Evolutionary conservation across 139 green algal species (phyloP).

Genomic region (Nannochloris sp.): DNA sequence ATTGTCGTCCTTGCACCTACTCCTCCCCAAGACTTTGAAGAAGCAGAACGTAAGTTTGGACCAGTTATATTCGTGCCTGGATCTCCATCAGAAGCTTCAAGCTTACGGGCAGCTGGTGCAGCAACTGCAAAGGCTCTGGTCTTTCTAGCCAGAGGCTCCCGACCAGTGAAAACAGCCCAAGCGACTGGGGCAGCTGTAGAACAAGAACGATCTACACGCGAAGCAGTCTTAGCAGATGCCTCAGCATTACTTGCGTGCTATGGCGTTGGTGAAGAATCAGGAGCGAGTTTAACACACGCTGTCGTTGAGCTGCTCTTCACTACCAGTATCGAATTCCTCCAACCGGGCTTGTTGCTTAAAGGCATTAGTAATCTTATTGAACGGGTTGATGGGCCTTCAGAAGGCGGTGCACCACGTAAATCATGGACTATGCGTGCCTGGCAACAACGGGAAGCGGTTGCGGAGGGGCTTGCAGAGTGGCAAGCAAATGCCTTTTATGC

Average conservation of each 20-base stretch:
- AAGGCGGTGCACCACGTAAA: slow-evolving; percentile 32
- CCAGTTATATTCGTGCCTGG: slow-evolving; percentile 35
- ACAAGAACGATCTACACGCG: slow-evolving; percentile 13
- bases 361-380: slow-evolving; percentile 28
- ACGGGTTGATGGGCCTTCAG: not conserved
- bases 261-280: slow-evolving; percentile 38
- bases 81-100: slow-evolving; percentile 29
- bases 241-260: slow-evolving; percentile 66
- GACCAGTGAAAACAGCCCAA: slow-evolving; percentile 31
- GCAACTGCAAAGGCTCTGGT: slow-evolving; percentile 26
- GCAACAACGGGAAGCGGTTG: slow-evolving; percentile 43
- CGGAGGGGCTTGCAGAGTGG: slow-evolving; percentile 65
- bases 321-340: slow-evolving; percentile 57
- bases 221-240: slow-evolving; percentile 64
- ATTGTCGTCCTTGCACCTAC: slow-evolving; percentile 49
- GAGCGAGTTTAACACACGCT: slow-evolving; percentile 36
- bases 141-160: slow-evolving; percentile 25
- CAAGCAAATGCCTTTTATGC: slow-evolving; percentile 75
- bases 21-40: slow-evolving; percentile 2
- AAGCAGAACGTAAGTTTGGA: slow-evolving; percentile 11
- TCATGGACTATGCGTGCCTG: slow-evolving; percentile 46
- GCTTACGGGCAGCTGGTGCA: slow-evolving; percentile 32
- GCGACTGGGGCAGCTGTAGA: slow-evolving; percentile 13
- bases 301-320: slow-evolving; percentile 80
- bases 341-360: slow-evolving; percentile 72